Percentiles rank a stretch among this genome's conserved stretches.
phyloP scores from a whole-genome alignment of 768 basidiomycete genomes.

The Phanerodontia chrysosporium region DNA sequence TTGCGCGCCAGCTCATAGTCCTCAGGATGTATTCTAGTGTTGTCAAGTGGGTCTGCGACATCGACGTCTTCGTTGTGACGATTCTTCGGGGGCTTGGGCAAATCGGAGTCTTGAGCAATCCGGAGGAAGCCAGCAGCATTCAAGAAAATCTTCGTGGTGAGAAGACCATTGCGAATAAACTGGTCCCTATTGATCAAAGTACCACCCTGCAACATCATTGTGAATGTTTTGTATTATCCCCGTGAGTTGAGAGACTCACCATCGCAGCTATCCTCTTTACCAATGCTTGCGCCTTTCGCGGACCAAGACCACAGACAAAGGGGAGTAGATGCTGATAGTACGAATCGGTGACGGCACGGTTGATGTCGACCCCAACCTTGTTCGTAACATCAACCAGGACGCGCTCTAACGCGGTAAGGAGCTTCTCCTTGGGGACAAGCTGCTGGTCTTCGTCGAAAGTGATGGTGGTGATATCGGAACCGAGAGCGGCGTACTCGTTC shows the following conservation, averaged over 20 bases:
- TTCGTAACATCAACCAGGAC: slow-evolving; percentile 88
- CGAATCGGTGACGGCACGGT: slow-evolving; percentile 80
- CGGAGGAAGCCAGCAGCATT: slow-evolving; percentile 92
- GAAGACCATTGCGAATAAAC: slow-evolving; percentile 74
- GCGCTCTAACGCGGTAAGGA: slow-evolving; percentile 77
- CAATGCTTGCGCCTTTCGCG: slow-evolving; percentile 84
- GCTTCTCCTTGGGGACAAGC: slow-evolving; percentile 65
- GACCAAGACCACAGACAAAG: slow-evolving; percentile 90
- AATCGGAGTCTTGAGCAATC: slow-evolving; percentile 69
- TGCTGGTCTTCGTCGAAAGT: slow-evolving; percentile 85
- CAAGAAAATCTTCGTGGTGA: slow-evolving; percentile 86
- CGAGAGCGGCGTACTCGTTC: slow-evolving; percentile 91
- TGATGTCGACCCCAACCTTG: slow-evolving; percentile 93
- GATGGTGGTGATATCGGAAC: slow-evolving; percentile 77
- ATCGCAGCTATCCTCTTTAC: slow-evolving; percentile 74
- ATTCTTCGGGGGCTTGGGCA: slow-evolving; percentile 53
- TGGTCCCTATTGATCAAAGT: slow-evolving; percentile 83
- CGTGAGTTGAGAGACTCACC: slow-evolving; percentile 40
- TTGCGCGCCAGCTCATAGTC: slow-evolving; percentile 97
- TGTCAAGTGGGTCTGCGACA: slow-evolving; percentile 85
- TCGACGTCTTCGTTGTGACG: slow-evolving; percentile 60
- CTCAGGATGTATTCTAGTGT: slow-evolving; percentile 93
- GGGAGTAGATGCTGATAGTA: slow-evolving; percentile 89
- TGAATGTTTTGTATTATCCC: background rate
- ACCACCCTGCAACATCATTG: slow-evolving; percentile 57